These are phyloP conservation scores for Kandelia obovata DNA, from an alignment of 345 rosid genomes.

Conservation along the genomic window DNA sequence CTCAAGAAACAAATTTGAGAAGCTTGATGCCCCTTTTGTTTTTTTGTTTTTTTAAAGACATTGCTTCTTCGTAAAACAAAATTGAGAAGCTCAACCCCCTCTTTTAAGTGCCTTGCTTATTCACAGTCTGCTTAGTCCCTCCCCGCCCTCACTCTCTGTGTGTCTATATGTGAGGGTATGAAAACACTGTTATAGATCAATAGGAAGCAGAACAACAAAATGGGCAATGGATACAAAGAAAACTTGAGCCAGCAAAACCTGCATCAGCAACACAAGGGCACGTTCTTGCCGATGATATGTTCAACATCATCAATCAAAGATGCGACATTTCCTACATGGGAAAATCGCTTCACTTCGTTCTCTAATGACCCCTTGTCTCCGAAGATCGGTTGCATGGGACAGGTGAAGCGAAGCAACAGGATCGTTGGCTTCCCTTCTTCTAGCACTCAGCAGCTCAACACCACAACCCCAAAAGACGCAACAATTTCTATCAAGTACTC, in stretches of 20 bases:
- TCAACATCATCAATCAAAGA: slow-evolving; percentile 62
- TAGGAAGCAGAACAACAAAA: slow-evolving; percentile 3
- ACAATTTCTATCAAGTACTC: slow-evolving; percentile 38
- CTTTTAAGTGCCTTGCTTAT: slow-evolving; percentile 9
- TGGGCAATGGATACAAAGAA: slow-evolving; percentile 42
- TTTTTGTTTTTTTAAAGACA: background rate
- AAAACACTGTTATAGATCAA: background rate
- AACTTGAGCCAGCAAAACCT: slow-evolving; percentile 30
- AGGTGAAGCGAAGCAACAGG: slow-evolving; percentile 68
- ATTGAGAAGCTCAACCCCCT: slow-evolving; percentile 18
- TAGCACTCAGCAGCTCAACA: slow-evolving; percentile 16
- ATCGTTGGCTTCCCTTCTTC: slow-evolving; percentile 44
- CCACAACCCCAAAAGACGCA: slow-evolving; percentile 13
- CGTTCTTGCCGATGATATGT: slow-evolving; percentile 73
- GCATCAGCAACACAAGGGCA: slow-evolving; percentile 29
- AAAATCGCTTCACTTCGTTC: slow-evolving; percentile 27
- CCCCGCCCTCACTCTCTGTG: background rate
- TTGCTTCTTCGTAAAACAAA: background rate
- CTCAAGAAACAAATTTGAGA: background rate
- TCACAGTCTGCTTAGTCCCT: background rate
- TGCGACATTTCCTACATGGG: slow-evolving; percentile 31
- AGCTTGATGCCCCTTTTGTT: background rate
- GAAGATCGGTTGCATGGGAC: slow-evolving; percentile 84
- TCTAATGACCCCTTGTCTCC: slow-evolving; percentile 74
- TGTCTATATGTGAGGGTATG: too few relatives aligned